Base-by-base conservation (phyloP, 1,284 basidiomycete genomes). In the Inonotus hispidus region DNA sequence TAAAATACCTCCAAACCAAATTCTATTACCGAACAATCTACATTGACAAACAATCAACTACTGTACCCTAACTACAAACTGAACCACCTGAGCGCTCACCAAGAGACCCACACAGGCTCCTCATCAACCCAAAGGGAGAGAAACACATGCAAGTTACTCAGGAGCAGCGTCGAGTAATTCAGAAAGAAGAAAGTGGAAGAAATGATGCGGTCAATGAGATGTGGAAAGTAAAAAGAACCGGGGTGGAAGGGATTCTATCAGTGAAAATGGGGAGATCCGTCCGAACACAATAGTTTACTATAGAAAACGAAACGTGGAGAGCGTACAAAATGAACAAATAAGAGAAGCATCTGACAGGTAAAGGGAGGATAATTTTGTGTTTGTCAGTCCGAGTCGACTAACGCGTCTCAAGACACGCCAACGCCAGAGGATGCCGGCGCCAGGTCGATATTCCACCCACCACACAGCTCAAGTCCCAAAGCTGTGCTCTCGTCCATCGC, bases 391-490 rank as follows among this genome's bases (percentile, higher is more conserved):
- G 25, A 52, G 27, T 19, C 50, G n/a, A n/a, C n/a, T n/a, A n/a
- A n/a, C n/a, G n/a, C n/a, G n/a, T n/a, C 39, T 58, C 53, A 61
- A 27, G 57, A 62, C 16, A 62, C 63, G 29, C 64, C 64, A 29
- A 62, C 58, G 32, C 58, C 55, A 21, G 60, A 53, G 6, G 58
- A 41, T 43, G 58, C 23, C 27, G 53, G 39, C 23, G 46, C 29
- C 21, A 35, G 45, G 13, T 45, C 55, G 23, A 60, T 49, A 58
- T 59, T 60, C 62, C 53, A 63, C 41, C 55, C 62, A 21, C 62
- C 62, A 38, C 62, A 59, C 54, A 63, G 39, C 54, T 74, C 74
- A 64, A 72, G 71, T 63, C 71, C 73, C 32, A 64, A 62, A 58
- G 68, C 66, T 21, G 65, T 49, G 54, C 64, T 61, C 61, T 65